Base-by-base conservation (phyloP, 306 rosid genomes). In the Inga oerstediana region DNA sequence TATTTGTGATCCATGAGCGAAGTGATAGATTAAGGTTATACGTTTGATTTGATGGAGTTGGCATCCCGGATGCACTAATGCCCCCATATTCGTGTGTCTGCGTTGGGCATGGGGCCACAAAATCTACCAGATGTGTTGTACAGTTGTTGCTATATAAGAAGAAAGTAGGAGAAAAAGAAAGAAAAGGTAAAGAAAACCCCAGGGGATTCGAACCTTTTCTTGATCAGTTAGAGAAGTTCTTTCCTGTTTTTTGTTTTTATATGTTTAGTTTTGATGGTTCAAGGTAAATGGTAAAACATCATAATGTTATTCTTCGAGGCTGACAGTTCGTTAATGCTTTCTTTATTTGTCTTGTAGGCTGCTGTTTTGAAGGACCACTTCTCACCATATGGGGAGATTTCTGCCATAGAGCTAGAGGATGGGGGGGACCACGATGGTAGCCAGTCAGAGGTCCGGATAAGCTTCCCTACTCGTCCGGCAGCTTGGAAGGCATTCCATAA, bases 351-450 rank as follows among this genome's bases (percentile, higher is more conserved):
- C 24, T 81, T 84, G 52, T 71, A 95, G 98, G 95, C 85, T 89
- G 87, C 83, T 84, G 87, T 76, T 49, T 77, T 95, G 87, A 93
- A 89, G 89, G 94, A 92, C 76, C 98, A 95, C 87, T 93, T 95
- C 78, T 91, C 75, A 52, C 90, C 89, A 14, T 89, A 81, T 11
- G 98, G 95, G 10, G 97, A 95, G 68, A 85, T 92, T 79, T 87
- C 93, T 19, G 30, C 87, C 3, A 80, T 89, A 79, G 94, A 89
- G 82, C 79, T 95, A 62, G 95, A 88, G 85, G 88, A 83, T 69
- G 75, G 77, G 65, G 89, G 86, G 67, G 84, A 78, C 39, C 30
- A 77, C 81, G 88, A 83, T 51, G 34, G 77, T 73, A 64, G 80
- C 64, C 88, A 87, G 77, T 82, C 92, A 65, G 97, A 92, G 84